Percentiles rank a stretch among this genome's conserved stretches.
Evolutionary conservation across 352 stramenopile genomes (phyloP).

Genomic region (Globisporangium orthogonon): DNA sequence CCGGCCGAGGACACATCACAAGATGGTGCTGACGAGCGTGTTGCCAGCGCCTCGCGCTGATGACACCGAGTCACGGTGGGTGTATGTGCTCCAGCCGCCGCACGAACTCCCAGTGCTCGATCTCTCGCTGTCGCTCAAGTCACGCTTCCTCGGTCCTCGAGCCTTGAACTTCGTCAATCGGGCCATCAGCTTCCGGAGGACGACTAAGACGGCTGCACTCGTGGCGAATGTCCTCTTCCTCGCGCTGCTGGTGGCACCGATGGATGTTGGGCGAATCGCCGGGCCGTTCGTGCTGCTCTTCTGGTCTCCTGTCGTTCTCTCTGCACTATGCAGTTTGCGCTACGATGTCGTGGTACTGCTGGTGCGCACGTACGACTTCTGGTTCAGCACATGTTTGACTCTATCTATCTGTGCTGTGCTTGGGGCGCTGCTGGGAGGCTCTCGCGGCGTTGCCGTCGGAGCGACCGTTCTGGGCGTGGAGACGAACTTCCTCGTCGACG

Average conservation of each 20-base stretch:
- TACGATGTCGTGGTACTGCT: slow-evolving; percentile 11
- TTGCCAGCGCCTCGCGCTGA: too few relatives aligned
- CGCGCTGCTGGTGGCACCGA: not conserved
- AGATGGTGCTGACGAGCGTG: not conserved
- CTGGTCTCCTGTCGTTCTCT: not conserved
- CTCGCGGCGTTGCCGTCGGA: slow-evolving; percentile 6
- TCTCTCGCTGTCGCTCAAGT: slow-evolving; percentile 18
- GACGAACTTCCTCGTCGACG: slow-evolving; percentile 14
- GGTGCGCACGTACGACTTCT: slow-evolving; percentile 10
- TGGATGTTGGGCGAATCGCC: not conserved
- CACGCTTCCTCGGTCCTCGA: slow-evolving; percentile 8
- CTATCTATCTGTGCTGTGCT: slow-evolving; percentile 3
- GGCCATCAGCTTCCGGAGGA: not conserved
- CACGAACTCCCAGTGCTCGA: slow-evolving; percentile 8
- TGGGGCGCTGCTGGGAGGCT: not conserved
- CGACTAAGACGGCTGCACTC: not conserved
- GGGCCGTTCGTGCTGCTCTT: slow-evolving; percentile 1
- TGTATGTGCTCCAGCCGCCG: slow-evolving; percentile 7
- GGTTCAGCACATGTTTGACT: slow-evolving; percentile 6
- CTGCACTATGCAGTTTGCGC: slow-evolving; percentile 2
- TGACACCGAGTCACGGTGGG: not conserved
- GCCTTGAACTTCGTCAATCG: not conserved
- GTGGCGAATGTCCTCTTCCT: slow-evolving; percentile 2
- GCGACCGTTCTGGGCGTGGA: slow-evolving; percentile 5
- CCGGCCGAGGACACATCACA: too few relatives aligned